Percentiles rank a stretch among this genome's conserved stretches.
Evolutionary conservation across 1,284 basidiomycete genomes (phyloP).

Genomic region (Chiua sp.): DNA sequence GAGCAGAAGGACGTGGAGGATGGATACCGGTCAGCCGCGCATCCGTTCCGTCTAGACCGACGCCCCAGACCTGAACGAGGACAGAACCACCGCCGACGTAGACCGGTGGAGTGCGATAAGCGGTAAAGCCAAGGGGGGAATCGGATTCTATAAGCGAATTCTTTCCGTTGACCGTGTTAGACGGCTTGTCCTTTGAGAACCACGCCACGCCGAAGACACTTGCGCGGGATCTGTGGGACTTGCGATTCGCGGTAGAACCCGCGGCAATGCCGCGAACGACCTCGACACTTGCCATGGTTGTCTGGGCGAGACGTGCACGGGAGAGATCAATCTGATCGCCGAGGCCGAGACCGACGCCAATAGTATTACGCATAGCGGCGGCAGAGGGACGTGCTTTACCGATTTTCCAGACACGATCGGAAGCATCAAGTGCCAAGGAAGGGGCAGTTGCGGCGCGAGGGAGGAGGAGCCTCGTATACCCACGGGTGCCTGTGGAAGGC

Average conservation of each 20-base stretch:
- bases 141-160: slow-evolving; percentile 18
- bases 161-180: slow-evolving; percentile 13
- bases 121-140: slow-evolving; percentile 59
- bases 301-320: slow-evolving; percentile 76
- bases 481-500: slow-evolving; percentile 61
- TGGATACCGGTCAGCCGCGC: slow-evolving; percentile 57
- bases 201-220: slow-evolving; percentile 34
- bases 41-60: slow-evolving; percentile 79
- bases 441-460: slow-evolving; percentile 57
- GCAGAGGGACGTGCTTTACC: slow-evolving; percentile 14
- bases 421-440: slow-evolving; percentile 15
- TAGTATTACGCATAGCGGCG: slow-evolving; percentile 26
- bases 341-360: slow-evolving; percentile 36
- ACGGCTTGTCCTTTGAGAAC: slow-evolving; percentile 35
- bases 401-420: slow-evolving; percentile 34
- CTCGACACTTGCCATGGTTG: slow-evolving; percentile 86
- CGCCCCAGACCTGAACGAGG: slow-evolving; percentile 86
- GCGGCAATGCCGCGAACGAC: slow-evolving; percentile 68
- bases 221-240: slow-evolving; percentile 25
- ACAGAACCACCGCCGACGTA: slow-evolving; percentile 71
- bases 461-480: slow-evolving; percentile 74
- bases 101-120: slow-evolving; percentile 74
- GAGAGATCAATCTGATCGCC: slow-evolving; percentile 71
- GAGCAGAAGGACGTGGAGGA: slow-evolving; percentile 16
- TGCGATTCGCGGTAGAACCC: slow-evolving; percentile 18